Evolutionary conservation across 2,329 filamentous ascomycete species (phyloP).

Genomic region (Sordariomycetes sp.): DNA sequence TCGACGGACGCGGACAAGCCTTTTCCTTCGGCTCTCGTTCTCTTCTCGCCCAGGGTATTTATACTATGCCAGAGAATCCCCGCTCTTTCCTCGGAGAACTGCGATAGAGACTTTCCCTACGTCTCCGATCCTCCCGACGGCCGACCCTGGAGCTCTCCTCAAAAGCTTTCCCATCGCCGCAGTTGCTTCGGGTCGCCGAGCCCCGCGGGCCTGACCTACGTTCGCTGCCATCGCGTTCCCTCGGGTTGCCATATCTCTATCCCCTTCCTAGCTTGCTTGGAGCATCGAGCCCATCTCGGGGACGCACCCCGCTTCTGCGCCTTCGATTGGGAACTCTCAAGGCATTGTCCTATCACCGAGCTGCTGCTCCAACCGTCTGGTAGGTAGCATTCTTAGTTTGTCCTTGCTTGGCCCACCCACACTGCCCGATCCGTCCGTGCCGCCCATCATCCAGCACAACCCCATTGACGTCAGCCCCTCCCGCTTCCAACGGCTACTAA

Average conservation of each 20-base stretch:
- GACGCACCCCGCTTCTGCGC: neutral
- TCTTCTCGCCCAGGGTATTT: neutral
- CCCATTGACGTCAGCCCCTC: neutral
- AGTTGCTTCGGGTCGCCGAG: neutral
- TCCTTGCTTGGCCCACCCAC: neutral
- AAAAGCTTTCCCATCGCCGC: neutral
- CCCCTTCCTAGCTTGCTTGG: neutral
- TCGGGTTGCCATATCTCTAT: neutral
- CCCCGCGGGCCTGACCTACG: neutral
- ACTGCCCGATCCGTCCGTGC: neutral
- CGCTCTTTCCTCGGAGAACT: neutral
- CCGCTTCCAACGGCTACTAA: neutral
- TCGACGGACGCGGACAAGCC: neutral
- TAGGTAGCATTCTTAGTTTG: neutral
- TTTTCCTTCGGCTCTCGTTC: neutral
- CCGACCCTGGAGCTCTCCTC: neutral
- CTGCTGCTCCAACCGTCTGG: neutral
- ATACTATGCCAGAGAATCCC: neutral
- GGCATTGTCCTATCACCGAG: neutral
- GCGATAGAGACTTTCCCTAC: neutral
- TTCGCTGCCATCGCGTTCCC: neutral
- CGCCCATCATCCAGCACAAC: neutral
- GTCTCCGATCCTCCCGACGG: neutral
- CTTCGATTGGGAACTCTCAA: neutral
- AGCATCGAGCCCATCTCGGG: neutral